These are phyloP conservation scores for Aspergillus cavernicola DNA, from an alignment of 495 filamentous ascomycete genomes.

Conservation along the genomic window DNA sequence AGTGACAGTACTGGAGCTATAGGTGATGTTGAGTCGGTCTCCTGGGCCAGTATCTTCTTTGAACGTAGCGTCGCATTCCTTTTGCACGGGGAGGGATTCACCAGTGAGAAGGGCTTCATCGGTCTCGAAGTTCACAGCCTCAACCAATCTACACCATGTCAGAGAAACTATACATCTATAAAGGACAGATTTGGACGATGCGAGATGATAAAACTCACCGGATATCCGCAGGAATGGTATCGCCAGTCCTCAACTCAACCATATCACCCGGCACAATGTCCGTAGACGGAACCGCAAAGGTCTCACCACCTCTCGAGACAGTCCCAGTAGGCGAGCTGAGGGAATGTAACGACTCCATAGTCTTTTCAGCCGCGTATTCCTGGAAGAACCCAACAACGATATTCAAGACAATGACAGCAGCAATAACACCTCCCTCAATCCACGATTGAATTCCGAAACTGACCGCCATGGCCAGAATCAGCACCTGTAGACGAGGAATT, in stretches of 20 bases:
- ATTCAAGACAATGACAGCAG: conserved; percentile 62
- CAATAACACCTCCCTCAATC: conserved; percentile 69
- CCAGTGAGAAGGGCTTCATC: conserved; percentile 74
- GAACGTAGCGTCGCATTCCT: conserved; percentile 45
- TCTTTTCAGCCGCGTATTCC: conserved; percentile 71
- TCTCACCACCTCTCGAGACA: conserved; percentile 51
- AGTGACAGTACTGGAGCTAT: conserved; percentile 67
- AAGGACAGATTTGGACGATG: neutral
- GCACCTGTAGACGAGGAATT: conserved; percentile 43
- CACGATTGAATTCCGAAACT: conserved; percentile 65
- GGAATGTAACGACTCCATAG: conserved; percentile 65
- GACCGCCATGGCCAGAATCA: conserved; percentile 66
- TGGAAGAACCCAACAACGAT: conserved; percentile 66
- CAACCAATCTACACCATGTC: conserved; percentile 49
- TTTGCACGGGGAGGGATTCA: conserved; percentile 65
- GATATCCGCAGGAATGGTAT: conserved; percentile 74
- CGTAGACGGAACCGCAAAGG: conserved; percentile 48
- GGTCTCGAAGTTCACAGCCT: conserved; percentile 67
- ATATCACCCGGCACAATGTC: conserved; percentile 64
- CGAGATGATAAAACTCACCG: conserved; percentile 43
- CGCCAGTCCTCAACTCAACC: conserved; percentile 74
- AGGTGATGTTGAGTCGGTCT: conserved; percentile 70
- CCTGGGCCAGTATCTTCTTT: conserved; percentile 56
- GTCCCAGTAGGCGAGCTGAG: conserved; percentile 60
- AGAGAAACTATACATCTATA: conserved; percentile 9